Evolutionary conservation across 495 filamentous ascomycete genomes (phyloP), one percentile per base, ranked within the genome.

Genomic region (Trichoderma reesei): DNA sequence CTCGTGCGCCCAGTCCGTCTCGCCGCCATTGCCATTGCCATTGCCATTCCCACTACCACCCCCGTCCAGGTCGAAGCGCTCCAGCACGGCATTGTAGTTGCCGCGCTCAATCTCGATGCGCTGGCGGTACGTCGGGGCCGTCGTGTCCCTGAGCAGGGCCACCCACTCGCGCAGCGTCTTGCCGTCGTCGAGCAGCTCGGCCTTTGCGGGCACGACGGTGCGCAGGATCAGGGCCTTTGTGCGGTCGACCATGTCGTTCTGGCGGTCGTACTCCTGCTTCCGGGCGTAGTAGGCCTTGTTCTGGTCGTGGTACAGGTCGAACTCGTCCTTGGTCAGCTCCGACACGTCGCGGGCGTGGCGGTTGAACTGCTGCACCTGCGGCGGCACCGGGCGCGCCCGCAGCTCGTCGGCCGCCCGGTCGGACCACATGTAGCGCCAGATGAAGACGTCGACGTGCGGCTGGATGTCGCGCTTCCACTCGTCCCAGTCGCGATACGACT

Each of bases 261-360:
- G 51, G 51, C 20, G 51, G 51, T 56, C 51, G 13, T 33, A 56
- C 31, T 56, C 51, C 20, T 56, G 51, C 31, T 56, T 56, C 51
- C 34, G 31, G 51, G 51, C 31, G 26, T 56, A 56, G 51, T 56
- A 56, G 10, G 34, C 34, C 51, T 56, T 56, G 51, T 56, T 56
- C 51, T 56, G 51, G 51, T 34, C 51, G 18, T 56, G 51, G 11
- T 56, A 56, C 2, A 11, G 26, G 31, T 56, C 8, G 8, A 56
- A 56, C 51, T 56, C 51, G 51, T 56, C 51, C 51, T 56, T 56
- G 9, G 51, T 56, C 3, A 56, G 51, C 26, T 56, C 51, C 51
- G 51, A 56, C 3, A 56, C 51, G 31, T 56, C 51, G 31, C 51
- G 31, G 13, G 51, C 51, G 14, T 56, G 51, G 13, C 20, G 51